A percentile compares a stretch with the other conserved stretches of the same genome.
Evolutionary conservation across 257 asterid genomes (phyloP).

Genomic region (Schizonepeta tenuifolia): DNA sequence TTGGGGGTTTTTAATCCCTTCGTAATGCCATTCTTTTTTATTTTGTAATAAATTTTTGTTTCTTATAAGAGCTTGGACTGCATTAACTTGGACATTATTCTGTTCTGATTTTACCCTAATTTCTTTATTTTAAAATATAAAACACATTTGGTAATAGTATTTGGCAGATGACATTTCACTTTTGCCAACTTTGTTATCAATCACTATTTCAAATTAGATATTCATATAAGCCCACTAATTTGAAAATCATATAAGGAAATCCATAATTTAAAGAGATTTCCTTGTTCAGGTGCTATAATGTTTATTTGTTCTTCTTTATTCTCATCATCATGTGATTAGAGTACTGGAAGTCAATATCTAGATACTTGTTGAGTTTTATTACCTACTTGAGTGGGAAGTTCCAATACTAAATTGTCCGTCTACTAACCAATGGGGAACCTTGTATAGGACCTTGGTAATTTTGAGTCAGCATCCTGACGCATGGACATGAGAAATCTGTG

Average conservation of each 20-base stretch:
- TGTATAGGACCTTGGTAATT: not conserved
- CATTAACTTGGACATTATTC: not conserved
- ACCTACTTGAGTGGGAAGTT: constrained; percentile 22
- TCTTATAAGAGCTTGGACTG: not conserved
- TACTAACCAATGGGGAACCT: not conserved
- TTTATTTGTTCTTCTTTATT: not conserved
- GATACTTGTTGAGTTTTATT: not conserved
- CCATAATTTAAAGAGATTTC: constrained; percentile 1
- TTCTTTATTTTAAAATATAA: constrained; percentile 6
- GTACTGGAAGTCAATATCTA: not conserved
- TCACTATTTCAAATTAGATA: not conserved
- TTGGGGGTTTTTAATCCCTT: too few species aligned
- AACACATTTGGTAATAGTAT: not conserved
- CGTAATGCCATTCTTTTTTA: too few species aligned
- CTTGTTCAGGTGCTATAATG: constrained; percentile 9
- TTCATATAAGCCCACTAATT: not conserved
- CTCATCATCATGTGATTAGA: not conserved
- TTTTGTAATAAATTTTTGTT: too few species aligned
- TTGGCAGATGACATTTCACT: not conserved
- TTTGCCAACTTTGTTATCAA: too few species aligned
- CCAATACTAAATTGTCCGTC: not conserved
- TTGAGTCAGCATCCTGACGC: not conserved
- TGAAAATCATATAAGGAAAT: not conserved
- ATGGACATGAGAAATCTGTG: not conserved
- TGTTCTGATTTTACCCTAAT: not conserved